Conservation (phyloP, 2,329 filamentous ascomycete genomes). For the Fusarium newnesense region DNA sequence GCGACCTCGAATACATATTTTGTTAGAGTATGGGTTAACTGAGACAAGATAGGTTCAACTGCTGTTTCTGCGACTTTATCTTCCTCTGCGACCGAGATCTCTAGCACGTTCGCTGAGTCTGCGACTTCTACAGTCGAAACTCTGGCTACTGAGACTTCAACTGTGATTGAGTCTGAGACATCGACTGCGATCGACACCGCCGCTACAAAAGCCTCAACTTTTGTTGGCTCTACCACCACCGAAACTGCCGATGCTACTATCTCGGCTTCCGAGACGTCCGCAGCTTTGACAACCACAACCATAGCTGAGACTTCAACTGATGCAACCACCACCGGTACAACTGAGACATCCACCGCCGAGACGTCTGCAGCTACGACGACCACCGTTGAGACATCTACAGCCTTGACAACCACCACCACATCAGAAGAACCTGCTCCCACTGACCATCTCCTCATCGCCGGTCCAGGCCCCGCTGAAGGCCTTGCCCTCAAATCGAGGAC, state of each 20-base stretch:
- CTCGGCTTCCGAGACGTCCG: not conserved
- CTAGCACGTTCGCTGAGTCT: not conserved
- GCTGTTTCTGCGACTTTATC: not conserved
- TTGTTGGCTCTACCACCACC: not conserved
- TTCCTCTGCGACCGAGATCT: fast-evolving
- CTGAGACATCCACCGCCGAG: not conserved
- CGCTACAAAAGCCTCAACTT: not conserved
- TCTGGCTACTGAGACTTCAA: not conserved
- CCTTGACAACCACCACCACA: not conserved
- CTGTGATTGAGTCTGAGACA: not conserved
- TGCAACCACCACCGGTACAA: not conserved
- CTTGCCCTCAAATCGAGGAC: not conserved
- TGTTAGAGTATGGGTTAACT: fast-evolving
- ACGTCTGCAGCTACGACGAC: not conserved
- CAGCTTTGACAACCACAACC: no score
- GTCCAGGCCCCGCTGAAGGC: not conserved
- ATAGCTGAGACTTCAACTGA: not conserved
- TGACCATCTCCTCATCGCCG: not conserved
- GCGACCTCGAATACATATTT: no score
- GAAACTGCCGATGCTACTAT: not conserved
- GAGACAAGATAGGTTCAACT: not conserved
- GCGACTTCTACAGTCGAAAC: not conserved
- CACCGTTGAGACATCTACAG: not conserved
- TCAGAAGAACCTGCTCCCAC: not conserved
- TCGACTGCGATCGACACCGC: not conserved